These are phyloP conservation scores for Trifolium fragiferum DNA, from an alignment of 306 rosid genomes.

Conservation along the genomic window DNA sequence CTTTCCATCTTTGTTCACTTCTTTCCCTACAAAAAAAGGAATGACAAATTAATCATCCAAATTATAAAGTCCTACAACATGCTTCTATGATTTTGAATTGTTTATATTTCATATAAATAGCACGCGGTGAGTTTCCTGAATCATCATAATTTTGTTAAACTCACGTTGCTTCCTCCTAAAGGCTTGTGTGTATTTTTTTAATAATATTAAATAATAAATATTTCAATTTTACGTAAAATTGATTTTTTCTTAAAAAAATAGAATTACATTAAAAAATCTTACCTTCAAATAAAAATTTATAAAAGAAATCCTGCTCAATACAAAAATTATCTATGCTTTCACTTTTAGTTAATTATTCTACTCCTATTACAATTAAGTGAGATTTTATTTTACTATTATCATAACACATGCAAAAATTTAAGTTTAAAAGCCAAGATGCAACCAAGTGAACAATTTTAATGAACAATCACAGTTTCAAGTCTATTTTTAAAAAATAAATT, in stretches of 20 bases:
- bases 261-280: not conserved
- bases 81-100: no score
- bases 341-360: not conserved
- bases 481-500: not conserved
- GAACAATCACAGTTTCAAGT: not conserved
- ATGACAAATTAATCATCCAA: slow-evolving; percentile 8
- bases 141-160: not conserved
- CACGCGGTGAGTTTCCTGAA: no score
- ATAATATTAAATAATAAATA: not conserved
- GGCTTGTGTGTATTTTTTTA: not conserved
- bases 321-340: not conserved
- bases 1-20: slow-evolving; percentile 30
- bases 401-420: not conserved
- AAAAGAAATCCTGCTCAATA: not conserved
- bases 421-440: not conserved
- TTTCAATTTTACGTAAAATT: not conserved
- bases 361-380: not conserved
- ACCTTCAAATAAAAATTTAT: not conserved
- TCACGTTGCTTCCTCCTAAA: not conserved
- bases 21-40: slow-evolving; percentile 31
- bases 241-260: not conserved
- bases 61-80: not conserved
- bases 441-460: not conserved
- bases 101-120: no score
- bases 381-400: not conserved